Evolutionary conservation across 805 yeast species (phyloP).

Genomic region (Yamadazyma phyllophila): DNA sequence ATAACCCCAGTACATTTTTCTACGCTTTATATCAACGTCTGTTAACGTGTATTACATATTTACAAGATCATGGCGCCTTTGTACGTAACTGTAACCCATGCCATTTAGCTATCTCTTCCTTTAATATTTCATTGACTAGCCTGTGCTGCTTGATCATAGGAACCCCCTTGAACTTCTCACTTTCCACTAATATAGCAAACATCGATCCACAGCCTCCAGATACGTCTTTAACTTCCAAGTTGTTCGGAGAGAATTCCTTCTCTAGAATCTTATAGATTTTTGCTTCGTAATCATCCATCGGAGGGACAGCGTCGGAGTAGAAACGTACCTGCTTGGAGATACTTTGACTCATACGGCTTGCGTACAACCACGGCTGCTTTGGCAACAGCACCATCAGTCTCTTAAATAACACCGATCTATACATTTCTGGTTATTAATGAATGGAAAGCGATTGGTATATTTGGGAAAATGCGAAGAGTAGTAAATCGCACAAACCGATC

Average conservation of each 20-base stretch:
- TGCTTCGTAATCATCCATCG: constrained; percentile 60
- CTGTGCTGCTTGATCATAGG: constrained; percentile 90
- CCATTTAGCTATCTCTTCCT: constrained; percentile 88
- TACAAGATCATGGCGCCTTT: constrained; percentile 25
- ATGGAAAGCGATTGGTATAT: constrained; percentile 2
- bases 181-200: constrained; percentile 83
- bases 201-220: constrained; percentile 97
- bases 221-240: constrained; percentile 71
- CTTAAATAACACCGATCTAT: too few relatives aligned
- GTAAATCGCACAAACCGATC: background rate
- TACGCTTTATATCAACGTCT: too few relatives aligned
- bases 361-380: too few relatives aligned
- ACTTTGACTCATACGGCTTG: background rate
- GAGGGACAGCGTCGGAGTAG: constrained; percentile 2
- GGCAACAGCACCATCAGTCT: too few relatives aligned
- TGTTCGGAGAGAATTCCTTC: constrained; percentile 56
- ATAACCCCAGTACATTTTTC: too few relatives aligned
- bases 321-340: background rate
- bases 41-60: constrained; percentile 1
- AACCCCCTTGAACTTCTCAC: constrained; percentile 72
- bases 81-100: constrained; percentile 91
- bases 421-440: constrained; percentile 5
- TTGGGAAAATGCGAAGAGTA: background rate
- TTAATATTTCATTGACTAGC: constrained; percentile 74
- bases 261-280: constrained; percentile 57